Conservation (phyloP, 2,329 filamentous ascomycete species). For the Zymoseptoria pseudotritici region DNA sequence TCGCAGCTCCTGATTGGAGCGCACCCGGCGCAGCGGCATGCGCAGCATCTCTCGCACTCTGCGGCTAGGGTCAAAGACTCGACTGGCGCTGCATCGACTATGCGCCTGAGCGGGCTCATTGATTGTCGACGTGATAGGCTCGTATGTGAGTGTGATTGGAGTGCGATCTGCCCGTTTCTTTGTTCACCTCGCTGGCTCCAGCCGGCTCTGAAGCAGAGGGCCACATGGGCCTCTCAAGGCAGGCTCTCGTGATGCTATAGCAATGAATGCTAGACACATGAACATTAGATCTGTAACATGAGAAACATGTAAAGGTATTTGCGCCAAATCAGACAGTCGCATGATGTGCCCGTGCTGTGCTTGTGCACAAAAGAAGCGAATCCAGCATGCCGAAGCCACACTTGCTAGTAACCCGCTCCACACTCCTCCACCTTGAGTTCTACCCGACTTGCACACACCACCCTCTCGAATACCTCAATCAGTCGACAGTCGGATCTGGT, state of each 20-base stretch:
- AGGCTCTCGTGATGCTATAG: neutral
- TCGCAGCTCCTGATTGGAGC: constrained; percentile 9
- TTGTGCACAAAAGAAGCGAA: neutral
- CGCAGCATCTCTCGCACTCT: constrained; percentile 2
- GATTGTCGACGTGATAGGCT: neutral
- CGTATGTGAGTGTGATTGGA: constrained; percentile 6
- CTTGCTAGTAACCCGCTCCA: neutral
- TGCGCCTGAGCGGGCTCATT: constrained; percentile 11
- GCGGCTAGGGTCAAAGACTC: constrained; percentile 11
- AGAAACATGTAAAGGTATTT: neutral
- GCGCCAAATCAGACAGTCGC: neutral
- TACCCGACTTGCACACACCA: neutral
- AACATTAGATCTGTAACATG: neutral
- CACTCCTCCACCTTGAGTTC: neutral
- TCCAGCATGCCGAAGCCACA: neutral
- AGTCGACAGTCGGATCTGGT: neutral
- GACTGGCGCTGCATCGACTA: constrained; percentile 10
- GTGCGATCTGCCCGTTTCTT: constrained; percentile 8
- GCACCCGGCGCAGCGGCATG: neutral
- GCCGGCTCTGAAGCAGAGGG: neutral
- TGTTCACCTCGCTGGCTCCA: constrained; percentile 3
- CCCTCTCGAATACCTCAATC: neutral
- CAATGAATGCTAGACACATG: neutral
- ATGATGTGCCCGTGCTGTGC: neutral
- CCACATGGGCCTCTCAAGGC: neutral